These are phyloP conservation scores for Neonectria hederae DNA, from an alignment of 2,329 filamentous ascomycete species.

Conservation along the genomic window DNA sequence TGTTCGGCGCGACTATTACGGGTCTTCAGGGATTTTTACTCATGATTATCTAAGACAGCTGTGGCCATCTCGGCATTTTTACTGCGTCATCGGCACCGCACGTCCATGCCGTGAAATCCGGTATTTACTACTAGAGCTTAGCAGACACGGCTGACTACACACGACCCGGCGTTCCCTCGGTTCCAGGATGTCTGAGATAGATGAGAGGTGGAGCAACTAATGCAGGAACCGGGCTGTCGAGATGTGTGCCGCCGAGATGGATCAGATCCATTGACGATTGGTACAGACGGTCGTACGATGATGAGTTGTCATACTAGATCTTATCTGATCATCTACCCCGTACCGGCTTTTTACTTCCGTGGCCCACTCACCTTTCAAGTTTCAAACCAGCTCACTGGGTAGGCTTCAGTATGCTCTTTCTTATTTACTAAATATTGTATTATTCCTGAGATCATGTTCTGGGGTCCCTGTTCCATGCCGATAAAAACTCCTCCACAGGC, in stretches of 20 bases:
- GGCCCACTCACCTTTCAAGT: no score
- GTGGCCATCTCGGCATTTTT: neutral
- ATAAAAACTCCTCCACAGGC: no score
- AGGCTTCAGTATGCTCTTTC: no score
- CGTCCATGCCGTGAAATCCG: neutral
- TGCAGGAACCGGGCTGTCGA: neutral
- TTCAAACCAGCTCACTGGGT: no score
- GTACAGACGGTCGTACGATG: neutral
- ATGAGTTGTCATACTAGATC: neutral
- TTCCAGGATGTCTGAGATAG: no score
- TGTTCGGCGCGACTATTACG: slow-evolving; percentile 1
- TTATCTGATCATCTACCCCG: slow-evolving; percentile 1
- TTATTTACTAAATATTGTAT: no score
- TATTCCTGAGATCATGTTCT: no score
- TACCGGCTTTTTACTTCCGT: no score
- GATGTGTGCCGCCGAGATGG: neutral
- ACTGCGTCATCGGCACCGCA: neutral
- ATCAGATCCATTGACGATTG: neutral
- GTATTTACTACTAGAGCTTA: neutral
- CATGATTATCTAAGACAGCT: slow-evolving; percentile 8
- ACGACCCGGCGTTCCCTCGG: neutral
- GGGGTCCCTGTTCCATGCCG: no score
- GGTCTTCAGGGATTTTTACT: neutral
- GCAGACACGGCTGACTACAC: neutral
- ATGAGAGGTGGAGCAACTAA: neutral